Evolutionary conservation across 2,329 filamentous ascomycete genomes (phyloP), one percentile per base, ranked within the genome.

Genomic region (Huntiella savannae): DNA sequence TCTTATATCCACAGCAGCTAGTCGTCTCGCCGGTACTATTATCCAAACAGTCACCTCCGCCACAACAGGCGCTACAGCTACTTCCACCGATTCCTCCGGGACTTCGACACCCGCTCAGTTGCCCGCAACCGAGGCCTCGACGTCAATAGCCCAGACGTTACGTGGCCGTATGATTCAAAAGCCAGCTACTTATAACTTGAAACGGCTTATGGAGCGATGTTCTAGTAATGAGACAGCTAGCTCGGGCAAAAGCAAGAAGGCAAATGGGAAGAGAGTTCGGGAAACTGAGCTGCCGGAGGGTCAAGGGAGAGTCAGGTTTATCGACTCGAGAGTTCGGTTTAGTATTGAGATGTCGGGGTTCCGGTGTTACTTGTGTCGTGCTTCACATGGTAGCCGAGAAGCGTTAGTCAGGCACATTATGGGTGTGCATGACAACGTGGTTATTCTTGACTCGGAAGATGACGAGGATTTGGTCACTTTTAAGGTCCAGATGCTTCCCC

Each of bases 181-280:
- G 41, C 35, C 33, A 4, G 28, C 44, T 11, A 49, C 48, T 2
- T 78, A 78, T 54, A 78, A 78, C 52, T 57, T 77, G 34, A 77
- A 75, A 55, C 61, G 68, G 10, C 59, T 77, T 12, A 76, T 68
- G 56, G 70, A 73, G 4, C 38, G 17, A 22, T 40, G n/a, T 3
- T 10, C 38, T 1, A 6, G 8, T n/a, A 40, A 19, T 8, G n/a
- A 40, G 1, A 16, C 13, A 10, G n/a, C 2, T 17, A 17, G 37
- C 37, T 11, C 37, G 16, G 15, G n/a, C 8, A 39, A 17, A 12
- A 17, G 15, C 11, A 15, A 15, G 37, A 39, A 39, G 13, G 8
- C 33, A 13, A 6, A 39, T 5, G 37, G 15, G 13, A 17, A 39
- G 16, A 39, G 16, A 13, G 10, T 11, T 19, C 17, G 17, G 17